phyloP scores from a whole-genome alignment of 2,329 filamentous ascomycete genomes.

The Paracamarosporium sp. region DNA sequence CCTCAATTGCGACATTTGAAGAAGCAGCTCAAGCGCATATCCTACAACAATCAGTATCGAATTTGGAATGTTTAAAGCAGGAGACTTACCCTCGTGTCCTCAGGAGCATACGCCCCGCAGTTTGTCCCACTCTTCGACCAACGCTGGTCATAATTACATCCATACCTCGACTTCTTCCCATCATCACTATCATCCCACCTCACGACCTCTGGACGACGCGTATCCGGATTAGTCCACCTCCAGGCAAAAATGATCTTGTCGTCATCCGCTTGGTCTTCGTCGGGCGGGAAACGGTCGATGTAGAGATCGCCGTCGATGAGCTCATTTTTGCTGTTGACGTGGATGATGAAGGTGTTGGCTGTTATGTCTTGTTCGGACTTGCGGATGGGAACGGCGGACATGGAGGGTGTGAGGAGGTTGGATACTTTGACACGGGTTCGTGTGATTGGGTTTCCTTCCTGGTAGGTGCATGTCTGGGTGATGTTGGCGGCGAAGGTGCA shows the following conservation, averaged over 20 bases:
- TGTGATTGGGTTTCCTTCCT: too few relatives aligned
- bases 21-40: not conserved
- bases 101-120: not conserved
- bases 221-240: not conserved
- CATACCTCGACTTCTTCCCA: not conserved
- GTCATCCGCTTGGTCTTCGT: not conserved
- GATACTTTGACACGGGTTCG: not conserved
- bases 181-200: not conserved
- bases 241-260: not conserved
- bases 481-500: not conserved
- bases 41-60: not conserved
- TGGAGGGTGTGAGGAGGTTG: constrained; percentile 1
- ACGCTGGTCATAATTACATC: not conserved
- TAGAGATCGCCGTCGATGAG: not conserved
- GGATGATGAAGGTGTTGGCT: not conserved
- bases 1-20: constrained; percentile 2
- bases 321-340: not conserved
- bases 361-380: not conserved
- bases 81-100: not conserved
- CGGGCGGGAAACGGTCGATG: not conserved
- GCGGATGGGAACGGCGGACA: not conserved
- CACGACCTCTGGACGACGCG: not conserved
- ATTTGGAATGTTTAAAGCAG: not conserved
- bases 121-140: not conserved
- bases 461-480: too few relatives aligned